Evolutionary conservation across 805 yeast species (phyloP).

Genomic region (Nakazawaea wickerhamii): DNA sequence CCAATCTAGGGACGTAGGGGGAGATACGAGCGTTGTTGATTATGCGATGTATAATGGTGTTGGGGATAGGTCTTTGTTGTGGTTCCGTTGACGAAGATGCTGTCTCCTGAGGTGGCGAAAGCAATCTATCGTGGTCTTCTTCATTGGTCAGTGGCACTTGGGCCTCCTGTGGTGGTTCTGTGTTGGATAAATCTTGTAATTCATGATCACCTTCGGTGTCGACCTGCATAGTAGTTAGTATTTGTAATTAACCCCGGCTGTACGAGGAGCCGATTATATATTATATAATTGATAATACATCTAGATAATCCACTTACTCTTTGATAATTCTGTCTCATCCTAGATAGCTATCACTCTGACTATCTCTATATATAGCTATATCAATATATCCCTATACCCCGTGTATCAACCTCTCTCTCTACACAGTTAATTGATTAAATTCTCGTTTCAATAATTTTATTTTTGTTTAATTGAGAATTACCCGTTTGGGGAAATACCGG

Average conservation of each 20-base stretch:
- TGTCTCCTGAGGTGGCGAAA: background rate
- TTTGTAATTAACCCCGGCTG: no score
- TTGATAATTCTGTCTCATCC: constrained; percentile 10
- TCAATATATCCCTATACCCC: no score
- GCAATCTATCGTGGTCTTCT: no score
- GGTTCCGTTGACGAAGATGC: background rate
- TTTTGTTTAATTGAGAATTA: no score
- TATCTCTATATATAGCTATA: no score
- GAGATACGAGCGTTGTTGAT: constrained; percentile 10
- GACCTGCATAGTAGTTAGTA: no score
- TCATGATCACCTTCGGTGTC: constrained; percentile 9
- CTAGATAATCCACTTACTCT: no score
- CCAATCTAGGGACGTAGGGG: constrained; percentile 7
- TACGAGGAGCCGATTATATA: no score
- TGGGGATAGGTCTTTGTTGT: constrained; percentile 10
- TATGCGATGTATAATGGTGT: constrained; percentile 9
- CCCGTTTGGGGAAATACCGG: background rate
- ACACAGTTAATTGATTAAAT: no score
- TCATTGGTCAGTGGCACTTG: background rate
- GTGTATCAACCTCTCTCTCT: no score
- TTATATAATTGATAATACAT: no score
- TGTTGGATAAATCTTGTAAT: constrained; percentile 8
- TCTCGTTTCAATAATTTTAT: no score
- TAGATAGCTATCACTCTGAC: background rate
- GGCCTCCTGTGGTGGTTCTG: background rate